These are phyloP conservation scores for Ananas comosus DNA, from an alignment of 176 grass and related monocot genomes.

Conservation along the genomic window DNA sequence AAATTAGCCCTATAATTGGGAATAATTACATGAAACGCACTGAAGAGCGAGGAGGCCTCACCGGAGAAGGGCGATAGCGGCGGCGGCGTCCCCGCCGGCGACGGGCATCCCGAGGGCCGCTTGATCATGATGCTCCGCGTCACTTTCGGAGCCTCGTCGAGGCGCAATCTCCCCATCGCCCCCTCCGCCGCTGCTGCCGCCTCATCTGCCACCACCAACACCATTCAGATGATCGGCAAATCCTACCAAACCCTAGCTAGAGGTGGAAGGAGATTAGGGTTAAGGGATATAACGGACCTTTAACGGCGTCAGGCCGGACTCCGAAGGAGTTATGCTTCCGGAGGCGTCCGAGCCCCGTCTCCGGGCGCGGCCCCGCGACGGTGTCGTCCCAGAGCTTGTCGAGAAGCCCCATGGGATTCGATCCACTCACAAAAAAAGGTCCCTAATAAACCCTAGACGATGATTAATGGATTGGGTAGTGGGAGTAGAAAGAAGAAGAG, in stretches of 20 bases:
- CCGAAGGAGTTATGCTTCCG: constrained; percentile 14
- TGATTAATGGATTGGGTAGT: too few relatives aligned
- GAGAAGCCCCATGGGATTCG: constrained; percentile 8
- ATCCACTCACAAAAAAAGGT: neutral
- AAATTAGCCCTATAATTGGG: too few relatives aligned
- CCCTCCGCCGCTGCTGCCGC: too few relatives aligned
- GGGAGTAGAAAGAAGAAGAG: too few relatives aligned
- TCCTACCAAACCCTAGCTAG: too few relatives aligned
- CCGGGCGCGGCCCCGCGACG: constrained; percentile 10
- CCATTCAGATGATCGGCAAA: too few relatives aligned
- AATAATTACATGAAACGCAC: neutral
- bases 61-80: neutral
- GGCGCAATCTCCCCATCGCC: too few relatives aligned
- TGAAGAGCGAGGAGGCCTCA: neutral
- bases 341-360: constrained; percentile 11
- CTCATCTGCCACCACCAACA: too few relatives aligned
- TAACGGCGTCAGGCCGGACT: neutral
- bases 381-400: constrained; percentile 26
- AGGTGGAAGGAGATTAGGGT: too few relatives aligned
- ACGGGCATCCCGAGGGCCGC: neutral
- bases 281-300: too few relatives aligned
- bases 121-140: neutral
- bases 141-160: neutral
- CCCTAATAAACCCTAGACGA: too few relatives aligned
- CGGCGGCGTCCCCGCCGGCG: neutral